These are phyloP conservation scores for Drechslera avenae DNA, from an alignment of 2,329 filamentous ascomycete genomes.

Conservation along the genomic window DNA sequence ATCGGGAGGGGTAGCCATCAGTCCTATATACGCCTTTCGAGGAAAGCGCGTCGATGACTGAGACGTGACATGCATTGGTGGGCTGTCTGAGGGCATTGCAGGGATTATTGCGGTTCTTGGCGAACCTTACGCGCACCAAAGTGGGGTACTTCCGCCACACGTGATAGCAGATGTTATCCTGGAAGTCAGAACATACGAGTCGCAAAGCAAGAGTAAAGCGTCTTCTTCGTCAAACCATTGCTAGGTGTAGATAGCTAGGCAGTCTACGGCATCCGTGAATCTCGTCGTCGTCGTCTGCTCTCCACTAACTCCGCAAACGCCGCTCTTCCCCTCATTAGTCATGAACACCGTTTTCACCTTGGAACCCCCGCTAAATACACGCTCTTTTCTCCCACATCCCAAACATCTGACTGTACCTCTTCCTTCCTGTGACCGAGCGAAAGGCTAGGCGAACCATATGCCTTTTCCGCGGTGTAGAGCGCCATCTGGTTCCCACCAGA, in stretches of 20 bases:
- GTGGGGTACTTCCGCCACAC: conserved; percentile 3
- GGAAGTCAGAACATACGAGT: too few relatives aligned
- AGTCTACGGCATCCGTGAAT: neutral
- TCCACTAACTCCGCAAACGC: too few relatives aligned
- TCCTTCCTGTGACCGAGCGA: too few relatives aligned
- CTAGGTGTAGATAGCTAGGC: too few relatives aligned
- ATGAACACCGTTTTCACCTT: conserved; percentile 2
- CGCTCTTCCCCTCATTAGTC: conserved; percentile 1
- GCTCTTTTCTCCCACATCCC: too few relatives aligned
- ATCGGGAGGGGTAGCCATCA: conserved; percentile 33
- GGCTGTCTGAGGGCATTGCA: conserved; percentile 12
- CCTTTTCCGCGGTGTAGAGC: too few relatives aligned
- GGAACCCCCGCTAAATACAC: neutral
- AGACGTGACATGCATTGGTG: conserved; percentile 13
- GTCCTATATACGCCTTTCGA: conserved; percentile 27
- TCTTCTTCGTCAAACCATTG: too few relatives aligned
- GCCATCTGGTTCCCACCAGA: too few relatives aligned
- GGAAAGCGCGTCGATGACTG: conserved; percentile 21
- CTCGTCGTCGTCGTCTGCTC: too few relatives aligned
- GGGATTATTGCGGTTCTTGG: conserved; percentile 15
- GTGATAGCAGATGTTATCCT: neutral
- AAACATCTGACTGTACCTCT: too few relatives aligned
- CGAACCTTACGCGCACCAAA: conserved; percentile 4
- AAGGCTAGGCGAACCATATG: too few relatives aligned
- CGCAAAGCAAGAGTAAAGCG: too few relatives aligned